A percentile compares a stretch with the other conserved stretches of the same genome.
These are phyloP conservation scores for Talaromyces sp. DNA, from an alignment of 2,329 filamentous ascomycete genomes.

Conservation along the genomic window DNA sequence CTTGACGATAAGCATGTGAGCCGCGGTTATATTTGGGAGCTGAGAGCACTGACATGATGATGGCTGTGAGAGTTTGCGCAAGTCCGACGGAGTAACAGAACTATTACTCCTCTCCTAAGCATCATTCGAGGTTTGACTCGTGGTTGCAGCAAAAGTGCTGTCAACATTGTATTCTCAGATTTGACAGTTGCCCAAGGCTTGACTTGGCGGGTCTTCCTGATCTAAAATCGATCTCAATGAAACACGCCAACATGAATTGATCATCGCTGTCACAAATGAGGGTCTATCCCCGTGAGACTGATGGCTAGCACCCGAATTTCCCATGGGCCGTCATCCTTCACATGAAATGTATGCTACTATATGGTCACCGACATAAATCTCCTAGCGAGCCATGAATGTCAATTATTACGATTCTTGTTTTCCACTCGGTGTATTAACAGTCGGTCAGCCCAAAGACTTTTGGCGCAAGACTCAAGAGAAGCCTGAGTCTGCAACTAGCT, in stretches of 20 bases:
- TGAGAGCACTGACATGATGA: background rate
- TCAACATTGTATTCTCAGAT: background rate
- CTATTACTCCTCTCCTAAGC: background rate
- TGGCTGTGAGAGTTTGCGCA: background rate
- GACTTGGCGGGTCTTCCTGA: background rate
- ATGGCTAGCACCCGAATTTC: no score
- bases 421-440: background rate
- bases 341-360: background rate
- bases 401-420: background rate
- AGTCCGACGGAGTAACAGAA: background rate
- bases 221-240: background rate
- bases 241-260: background rate
- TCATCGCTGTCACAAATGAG: slow-evolving; percentile 19
- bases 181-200: background rate
- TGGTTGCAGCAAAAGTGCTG: background rate
- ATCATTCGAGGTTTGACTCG: background rate
- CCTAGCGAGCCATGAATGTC: background rate
- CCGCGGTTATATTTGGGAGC: slow-evolving; percentile 15
- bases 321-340: no score
- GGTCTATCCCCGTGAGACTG: background rate
- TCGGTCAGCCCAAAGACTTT: background rate
- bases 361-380: background rate
- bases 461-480: no score
- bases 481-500: background rate
- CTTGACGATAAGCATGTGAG: slow-evolving; percentile 22